Evolutionary conservation across 78 protist species (phyloP).

Genomic region (Creolimax fragrantissima): DNA sequence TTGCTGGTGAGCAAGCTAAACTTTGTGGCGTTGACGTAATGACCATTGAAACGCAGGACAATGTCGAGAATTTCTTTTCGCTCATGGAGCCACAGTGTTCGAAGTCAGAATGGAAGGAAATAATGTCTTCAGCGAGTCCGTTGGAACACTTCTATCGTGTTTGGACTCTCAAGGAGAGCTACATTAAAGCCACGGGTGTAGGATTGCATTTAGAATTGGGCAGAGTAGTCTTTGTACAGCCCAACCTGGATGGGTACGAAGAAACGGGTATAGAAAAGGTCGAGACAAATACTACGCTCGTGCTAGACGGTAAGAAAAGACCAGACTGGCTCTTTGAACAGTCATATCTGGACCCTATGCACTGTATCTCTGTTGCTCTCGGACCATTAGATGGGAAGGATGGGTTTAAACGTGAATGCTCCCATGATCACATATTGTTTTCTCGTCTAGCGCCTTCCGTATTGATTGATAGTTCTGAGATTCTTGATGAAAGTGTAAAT

Average conservation of each 20-base stretch:
- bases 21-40: background rate
- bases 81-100: background rate
- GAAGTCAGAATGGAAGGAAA: background rate
- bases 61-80: background rate
- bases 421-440: too few relatives aligned
- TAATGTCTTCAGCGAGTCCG: background rate
- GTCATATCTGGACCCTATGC: background rate
- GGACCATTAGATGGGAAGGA: background rate
- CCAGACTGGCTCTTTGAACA: background rate
- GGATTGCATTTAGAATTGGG: background rate
- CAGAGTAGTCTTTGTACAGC: background rate
- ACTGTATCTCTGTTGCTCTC: background rate
- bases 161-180: constrained; percentile 2
- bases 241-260: background rate
- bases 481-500: too few relatives aligned
- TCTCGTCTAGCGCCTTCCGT: too few relatives aligned
- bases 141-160: background rate
- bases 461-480: too few relatives aligned
- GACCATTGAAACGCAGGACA: background rate
- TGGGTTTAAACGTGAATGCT: too few relatives aligned
- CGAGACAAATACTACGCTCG: background rate
- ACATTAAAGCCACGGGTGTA: background rate
- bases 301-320: background rate
- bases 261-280: background rate
- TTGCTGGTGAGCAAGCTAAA: background rate